Base-by-base conservation (phyloP, 352 stramenopile species). In the Pythium folliculosum region DNA sequence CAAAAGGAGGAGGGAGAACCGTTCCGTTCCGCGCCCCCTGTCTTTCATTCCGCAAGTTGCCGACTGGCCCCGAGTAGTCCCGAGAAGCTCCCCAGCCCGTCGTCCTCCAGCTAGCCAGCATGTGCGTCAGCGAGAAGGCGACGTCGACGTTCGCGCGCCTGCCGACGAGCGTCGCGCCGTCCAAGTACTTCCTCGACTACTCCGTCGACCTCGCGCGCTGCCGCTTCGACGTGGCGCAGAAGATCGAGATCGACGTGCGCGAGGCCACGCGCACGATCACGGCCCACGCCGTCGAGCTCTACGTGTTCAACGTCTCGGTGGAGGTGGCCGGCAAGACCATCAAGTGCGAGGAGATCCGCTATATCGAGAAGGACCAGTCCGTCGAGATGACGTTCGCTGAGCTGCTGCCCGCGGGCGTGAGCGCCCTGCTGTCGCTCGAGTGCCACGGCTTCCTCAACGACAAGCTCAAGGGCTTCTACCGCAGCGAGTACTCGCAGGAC, bases 381-480 rank as follows among this genome's bases (percentile, higher is more conserved):
- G 75, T 94, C 3, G 70, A 80, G 61, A 64, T 94, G 38, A 45
- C 73, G 16, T 82, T 94, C 23, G 69, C 70, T 2, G 73, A 87
- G 58, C 47, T 69, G 27, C 70, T 94, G 9, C 69, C 81, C 1
- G 79, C 71, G 0, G 71, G 71, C 25, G 40, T 44, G 0, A 37
- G 49, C 45, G 82, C 77, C 2, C 56, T 76, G 57, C 64, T 92
- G 21, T 54, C 53, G 54, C 73, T 95, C 21, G 70, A 69, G 52
- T 91, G 73, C 69, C 82, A 90, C 52, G 85, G 88, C 5, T 75
- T 81, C 37, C 73, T 95, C 40, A 95, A 96, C 77, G 95, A 98
- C 78, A 84, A 98, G 82, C 96, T 99, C 78, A 88, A 93, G 45
- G 96, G 97, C 49, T 99, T 99, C 72, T 99, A 99, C 85, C 86